A percentile compares a stretch with the other conserved stretches of the same genome.
These are phyloP conservation scores for Didymella segeticola DNA, from an alignment of 2,329 filamentous ascomycete genomes.

Conservation along the genomic window DNA sequence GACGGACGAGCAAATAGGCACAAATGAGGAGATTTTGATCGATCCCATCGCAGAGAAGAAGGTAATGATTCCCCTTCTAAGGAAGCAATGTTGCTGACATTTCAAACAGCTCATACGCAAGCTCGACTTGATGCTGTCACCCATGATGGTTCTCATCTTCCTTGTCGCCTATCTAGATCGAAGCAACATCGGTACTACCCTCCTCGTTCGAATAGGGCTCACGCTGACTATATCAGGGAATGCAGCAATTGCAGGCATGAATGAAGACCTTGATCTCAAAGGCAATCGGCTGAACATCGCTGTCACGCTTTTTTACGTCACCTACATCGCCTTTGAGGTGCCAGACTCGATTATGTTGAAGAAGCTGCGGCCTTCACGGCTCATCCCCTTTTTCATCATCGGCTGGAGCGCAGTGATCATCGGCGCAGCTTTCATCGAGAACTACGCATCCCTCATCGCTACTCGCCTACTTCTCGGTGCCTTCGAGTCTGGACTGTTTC, in stretches of 20 bases:
- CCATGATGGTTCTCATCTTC: too few species aligned
- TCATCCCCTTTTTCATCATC: constrained; percentile 26
- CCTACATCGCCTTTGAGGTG: constrained; percentile 58
- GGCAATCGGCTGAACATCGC: constrained; percentile 55
- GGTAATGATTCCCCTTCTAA: too few species aligned
- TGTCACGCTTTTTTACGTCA: constrained; percentile 60
- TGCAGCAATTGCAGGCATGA: constrained; percentile 39
- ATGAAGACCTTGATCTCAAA: constrained; percentile 24
- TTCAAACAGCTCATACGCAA: too few species aligned
- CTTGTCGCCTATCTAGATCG: too few species aligned
- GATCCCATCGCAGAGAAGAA: too few species aligned
- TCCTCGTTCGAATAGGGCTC: too few species aligned
- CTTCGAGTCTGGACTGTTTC: constrained; percentile 34
- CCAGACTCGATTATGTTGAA: constrained; percentile 57
- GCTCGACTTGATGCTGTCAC: too few species aligned
- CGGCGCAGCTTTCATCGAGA: constrained; percentile 26
- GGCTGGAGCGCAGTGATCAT: constrained; percentile 24
- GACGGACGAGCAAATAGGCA: too few species aligned
- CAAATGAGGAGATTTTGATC: too few species aligned
- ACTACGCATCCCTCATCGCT: constrained; percentile 29
- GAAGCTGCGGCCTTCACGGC: constrained; percentile 34
- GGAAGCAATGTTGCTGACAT: too few species aligned
- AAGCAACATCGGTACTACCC: too few species aligned
- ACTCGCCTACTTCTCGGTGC: constrained; percentile 30
- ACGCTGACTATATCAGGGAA: constrained; percentile 48